A percentile compares a stretch with the other conserved stretches of the same genome.
phyloP scores from a whole-genome alignment of 495 filamentous ascomycete species.

The Aspergillus coremiiformis region DNA sequence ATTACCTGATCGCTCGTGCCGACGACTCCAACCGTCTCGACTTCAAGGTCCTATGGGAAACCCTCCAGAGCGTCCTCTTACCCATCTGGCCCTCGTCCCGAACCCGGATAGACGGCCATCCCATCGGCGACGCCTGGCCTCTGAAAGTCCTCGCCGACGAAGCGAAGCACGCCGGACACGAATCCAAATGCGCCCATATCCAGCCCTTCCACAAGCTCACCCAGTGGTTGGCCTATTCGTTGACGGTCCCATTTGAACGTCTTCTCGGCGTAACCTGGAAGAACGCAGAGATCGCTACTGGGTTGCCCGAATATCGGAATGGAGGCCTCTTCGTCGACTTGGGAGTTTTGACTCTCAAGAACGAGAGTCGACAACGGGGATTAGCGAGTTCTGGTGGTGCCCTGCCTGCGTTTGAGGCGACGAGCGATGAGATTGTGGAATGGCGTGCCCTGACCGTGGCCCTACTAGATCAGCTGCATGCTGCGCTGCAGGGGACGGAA shows the following conservation, averaged over 20 bases:
- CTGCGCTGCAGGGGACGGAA: slow-evolving; percentile 47
- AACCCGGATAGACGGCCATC: slow-evolving; percentile 42
- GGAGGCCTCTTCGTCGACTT: slow-evolving; percentile 79
- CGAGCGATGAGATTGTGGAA: slow-evolving; percentile 81
- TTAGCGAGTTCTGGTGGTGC: slow-evolving; percentile 44
- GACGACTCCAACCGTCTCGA: slow-evolving; percentile 16
- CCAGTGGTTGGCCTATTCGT: slow-evolving; percentile 83
- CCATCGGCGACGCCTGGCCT: slow-evolving; percentile 55
- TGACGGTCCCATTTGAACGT: slow-evolving; percentile 80
- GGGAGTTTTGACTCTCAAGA: slow-evolving; percentile 71
- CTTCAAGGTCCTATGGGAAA: slow-evolving; percentile 38
- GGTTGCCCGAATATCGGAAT: slow-evolving; percentile 82
- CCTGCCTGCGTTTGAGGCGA: slow-evolving; percentile 69
- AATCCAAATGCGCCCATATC: slow-evolving; percentile 17
- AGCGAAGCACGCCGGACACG: not conserved
- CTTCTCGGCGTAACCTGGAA: slow-evolving; percentile 70
- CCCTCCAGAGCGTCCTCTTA: slow-evolving; percentile 44
- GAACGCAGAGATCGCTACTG: slow-evolving; percentile 70
- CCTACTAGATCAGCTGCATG: slow-evolving; percentile 68
- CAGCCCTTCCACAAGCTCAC: slow-evolving; percentile 78
- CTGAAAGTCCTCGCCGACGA: slow-evolving; percentile 20
- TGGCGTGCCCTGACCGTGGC: slow-evolving; percentile 80
- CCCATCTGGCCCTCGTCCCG: slow-evolving; percentile 50
- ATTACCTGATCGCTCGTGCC: slow-evolving; percentile 38
- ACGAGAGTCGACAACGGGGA: slow-evolving; percentile 49